Conservation (phyloP, 2,329 filamentous ascomycete genomes). For the Colletotrichum musae region DNA sequence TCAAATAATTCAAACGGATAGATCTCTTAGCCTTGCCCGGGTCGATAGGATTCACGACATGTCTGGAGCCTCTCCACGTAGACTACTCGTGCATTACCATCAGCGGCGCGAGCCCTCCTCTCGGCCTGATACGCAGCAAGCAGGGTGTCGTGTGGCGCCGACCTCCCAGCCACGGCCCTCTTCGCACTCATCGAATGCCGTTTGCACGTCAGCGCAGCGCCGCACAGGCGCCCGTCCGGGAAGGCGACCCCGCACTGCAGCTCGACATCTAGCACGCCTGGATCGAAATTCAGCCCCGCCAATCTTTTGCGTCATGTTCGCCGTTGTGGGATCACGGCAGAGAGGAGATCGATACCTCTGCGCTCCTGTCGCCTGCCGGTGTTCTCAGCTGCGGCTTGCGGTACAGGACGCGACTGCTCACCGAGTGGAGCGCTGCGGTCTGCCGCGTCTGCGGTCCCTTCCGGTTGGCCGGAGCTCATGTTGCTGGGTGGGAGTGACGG, state of each 20-base stretch:
- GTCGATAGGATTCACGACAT: no score
- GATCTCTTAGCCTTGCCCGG: no score
- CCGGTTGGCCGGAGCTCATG: slow-evolving; percentile 11
- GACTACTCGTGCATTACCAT: no score
- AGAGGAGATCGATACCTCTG: no score
- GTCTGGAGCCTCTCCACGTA: no score
- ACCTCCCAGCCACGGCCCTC: slow-evolving; percentile 36
- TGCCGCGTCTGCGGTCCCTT: background rate
- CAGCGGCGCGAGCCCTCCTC: background rate
- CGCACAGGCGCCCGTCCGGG: slow-evolving; percentile 17
- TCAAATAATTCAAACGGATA: no score
- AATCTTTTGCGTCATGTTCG: no score
- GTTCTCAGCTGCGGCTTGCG: background rate
- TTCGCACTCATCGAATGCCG: slow-evolving; percentile 33
- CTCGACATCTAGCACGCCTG: slow-evolving; percentile 33
- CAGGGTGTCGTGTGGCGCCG: slow-evolving; percentile 33
- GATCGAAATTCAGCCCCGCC: background rate
- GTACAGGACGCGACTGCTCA: background rate
- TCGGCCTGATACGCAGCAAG: background rate
- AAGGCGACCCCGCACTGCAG: slow-evolving; percentile 32
- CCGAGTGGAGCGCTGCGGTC: background rate
- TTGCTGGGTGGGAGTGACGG: background rate
- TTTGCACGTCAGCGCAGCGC: slow-evolving; percentile 19
- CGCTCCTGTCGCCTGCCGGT: no score
- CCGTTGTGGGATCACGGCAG: no score